phyloP scores from a whole-genome alignment of 2,329 filamentous ascomycete genomes.

The Alternaria sp. region DNA sequence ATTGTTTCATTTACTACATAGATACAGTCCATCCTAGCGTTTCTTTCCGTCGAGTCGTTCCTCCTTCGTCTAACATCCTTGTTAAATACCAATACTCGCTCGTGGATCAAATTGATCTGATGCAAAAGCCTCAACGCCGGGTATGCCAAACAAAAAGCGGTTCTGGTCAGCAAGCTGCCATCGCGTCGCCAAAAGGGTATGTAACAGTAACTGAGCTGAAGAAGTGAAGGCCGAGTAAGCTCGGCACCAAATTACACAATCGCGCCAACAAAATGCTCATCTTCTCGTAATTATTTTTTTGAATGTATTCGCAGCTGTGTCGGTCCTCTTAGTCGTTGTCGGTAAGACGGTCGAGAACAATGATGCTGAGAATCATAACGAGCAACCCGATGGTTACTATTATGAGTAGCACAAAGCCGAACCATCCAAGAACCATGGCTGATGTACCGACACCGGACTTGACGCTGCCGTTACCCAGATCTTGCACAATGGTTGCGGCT shows the following conservation, averaged over 20 bases:
- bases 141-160: conserved; percentile 40
- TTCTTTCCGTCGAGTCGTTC: conserved; percentile 23
- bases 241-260: conserved; percentile 39
- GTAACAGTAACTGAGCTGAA: conserved; percentile 32
- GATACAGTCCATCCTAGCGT: conserved; percentile 36
- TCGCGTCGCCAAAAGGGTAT: conserved; percentile 43
- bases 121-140: conserved; percentile 39
- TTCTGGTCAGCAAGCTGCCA: conserved; percentile 38
- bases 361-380: conserved; percentile 96
- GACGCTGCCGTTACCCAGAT: conserved; percentile 89
- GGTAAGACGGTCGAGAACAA: conserved; percentile 72
- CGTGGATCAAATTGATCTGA: conserved; percentile 22
- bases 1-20: conserved; percentile 41
- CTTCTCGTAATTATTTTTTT: conserved; percentile 21
- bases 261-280: conserved; percentile 25
- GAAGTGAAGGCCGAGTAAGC: conserved; percentile 36
- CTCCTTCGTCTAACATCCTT: conserved; percentile 17
- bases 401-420: conserved; percentile 91
- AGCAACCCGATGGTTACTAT: conserved; percentile 94
- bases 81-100: conserved; percentile 13
- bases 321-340: conserved; percentile 47
- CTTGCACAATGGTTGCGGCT: conserved; percentile 90
- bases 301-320: conserved; percentile 1
- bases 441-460: conserved; percentile 88
- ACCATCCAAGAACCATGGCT: conserved; percentile 98